Evolutionary conservation across 83 land plant genomes (phyloP).

Genomic region (Picea mariana): DNA sequence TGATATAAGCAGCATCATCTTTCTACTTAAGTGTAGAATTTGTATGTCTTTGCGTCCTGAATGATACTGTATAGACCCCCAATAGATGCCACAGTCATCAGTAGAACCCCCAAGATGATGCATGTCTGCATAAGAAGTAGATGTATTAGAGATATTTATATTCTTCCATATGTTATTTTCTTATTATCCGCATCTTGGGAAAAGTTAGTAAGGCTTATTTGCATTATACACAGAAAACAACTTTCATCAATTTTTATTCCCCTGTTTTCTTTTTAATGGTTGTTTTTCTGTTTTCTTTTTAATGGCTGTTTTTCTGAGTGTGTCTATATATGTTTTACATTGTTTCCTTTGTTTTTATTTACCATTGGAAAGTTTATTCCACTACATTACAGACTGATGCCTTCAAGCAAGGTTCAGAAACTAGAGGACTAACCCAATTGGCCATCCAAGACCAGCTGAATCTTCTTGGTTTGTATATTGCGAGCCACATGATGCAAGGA

Average conservation of each 20-base stretch:
- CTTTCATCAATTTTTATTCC: too few relatives aligned
- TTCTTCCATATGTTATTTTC: too few relatives aligned
- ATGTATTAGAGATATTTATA: not conserved
- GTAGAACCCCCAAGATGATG: not conserved
- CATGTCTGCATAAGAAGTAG: not conserved
- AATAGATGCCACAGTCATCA: constrained; percentile 7
- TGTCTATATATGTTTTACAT: too few relatives aligned
- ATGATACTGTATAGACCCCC: constrained; percentile 5
- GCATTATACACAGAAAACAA: too few relatives aligned
- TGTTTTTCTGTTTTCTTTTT: too few relatives aligned
- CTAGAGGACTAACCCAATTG: constrained; percentile 57
- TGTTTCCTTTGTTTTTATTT: too few relatives aligned
- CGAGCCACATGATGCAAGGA: constrained; percentile 91
- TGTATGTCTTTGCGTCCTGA: not conserved
- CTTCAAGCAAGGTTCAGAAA: not conserved
- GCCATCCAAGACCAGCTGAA: constrained; percentile 68
- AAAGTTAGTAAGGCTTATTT: too few relatives aligned
- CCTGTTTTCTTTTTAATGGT: too few relatives aligned
- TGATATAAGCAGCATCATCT: too few relatives aligned
- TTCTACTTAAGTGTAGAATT: not conserved
- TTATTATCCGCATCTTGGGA: too few relatives aligned
- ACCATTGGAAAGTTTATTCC: too few relatives aligned
- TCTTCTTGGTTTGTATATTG: constrained; percentile 68
- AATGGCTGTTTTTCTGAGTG: too few relatives aligned
- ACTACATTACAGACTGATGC: not conserved